Evolutionary conservation across 345 rosid species (phyloP).

Genomic region (Noccaea caerulescens): DNA sequence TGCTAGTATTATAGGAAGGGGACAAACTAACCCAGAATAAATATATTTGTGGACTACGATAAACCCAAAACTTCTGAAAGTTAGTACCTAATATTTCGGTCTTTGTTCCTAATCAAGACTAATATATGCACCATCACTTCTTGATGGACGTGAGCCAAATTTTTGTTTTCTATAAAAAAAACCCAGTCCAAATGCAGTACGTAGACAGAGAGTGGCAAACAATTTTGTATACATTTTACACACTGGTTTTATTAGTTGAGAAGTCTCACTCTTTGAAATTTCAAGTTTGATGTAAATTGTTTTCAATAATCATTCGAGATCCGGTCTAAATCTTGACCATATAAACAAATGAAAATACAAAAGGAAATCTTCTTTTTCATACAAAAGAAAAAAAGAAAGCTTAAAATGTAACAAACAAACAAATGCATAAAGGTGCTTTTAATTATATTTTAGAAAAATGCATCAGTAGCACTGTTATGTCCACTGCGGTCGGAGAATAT

Average conservation of each 20-base stretch:
- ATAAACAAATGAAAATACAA: slow-evolving; percentile 24
- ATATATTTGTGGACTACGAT: slow-evolving; percentile 31
- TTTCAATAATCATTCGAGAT: background rate
- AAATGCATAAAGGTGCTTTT: slow-evolving; percentile 18
- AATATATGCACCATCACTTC: slow-evolving; percentile 22
- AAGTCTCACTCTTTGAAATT: slow-evolving; percentile 2
- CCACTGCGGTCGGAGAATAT: slow-evolving; percentile 48
- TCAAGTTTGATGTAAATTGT: slow-evolving; percentile 3
- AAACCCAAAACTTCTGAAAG: background rate
- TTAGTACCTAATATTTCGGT: slow-evolving; percentile 29
- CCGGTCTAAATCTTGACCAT: slow-evolving; percentile 25
- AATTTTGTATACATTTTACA: background rate
- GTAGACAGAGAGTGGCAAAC: slow-evolving; percentile 17
- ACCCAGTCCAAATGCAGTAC: slow-evolving; percentile 6
- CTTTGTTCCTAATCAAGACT: slow-evolving; percentile 36
- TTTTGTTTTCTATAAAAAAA: background rate
- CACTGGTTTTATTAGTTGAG: slow-evolving; percentile 1
- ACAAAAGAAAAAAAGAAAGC: slow-evolving; percentile 9
- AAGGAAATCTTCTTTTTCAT: slow-evolving; percentile 32
- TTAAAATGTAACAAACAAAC: slow-evolving; percentile 9
- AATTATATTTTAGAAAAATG: background rate
- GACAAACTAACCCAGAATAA: slow-evolving; percentile 8
- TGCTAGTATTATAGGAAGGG: slow-evolving; percentile 2
- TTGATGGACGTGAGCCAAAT: slow-evolving; percentile 41
- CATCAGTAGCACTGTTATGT: slow-evolving; percentile 27